Evolutionary conservation across 2,329 filamentous ascomycete genomes (phyloP).

Genomic region (Sphaerostilbella broomeana): DNA sequence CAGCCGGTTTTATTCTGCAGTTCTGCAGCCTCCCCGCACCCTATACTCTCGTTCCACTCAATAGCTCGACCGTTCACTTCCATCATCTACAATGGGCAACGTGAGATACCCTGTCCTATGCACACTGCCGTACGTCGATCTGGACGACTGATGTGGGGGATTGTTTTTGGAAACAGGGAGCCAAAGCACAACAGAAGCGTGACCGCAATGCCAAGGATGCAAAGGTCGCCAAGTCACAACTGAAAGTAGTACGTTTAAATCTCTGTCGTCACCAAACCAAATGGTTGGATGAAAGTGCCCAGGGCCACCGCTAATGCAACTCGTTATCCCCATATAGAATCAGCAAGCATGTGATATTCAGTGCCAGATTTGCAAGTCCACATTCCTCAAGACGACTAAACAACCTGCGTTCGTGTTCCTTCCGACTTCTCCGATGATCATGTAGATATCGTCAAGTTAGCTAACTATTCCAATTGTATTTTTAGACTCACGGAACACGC

Average conservation of each 20-base stretch:
- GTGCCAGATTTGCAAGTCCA: conserved; percentile 69
- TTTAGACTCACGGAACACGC: conserved; percentile 63
- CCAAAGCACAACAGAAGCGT: conserved; percentile 64
- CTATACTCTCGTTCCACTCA: not conserved
- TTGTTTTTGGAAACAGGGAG: too few species aligned
- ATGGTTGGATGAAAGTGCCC: not conserved
- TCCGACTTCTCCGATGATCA: not conserved
- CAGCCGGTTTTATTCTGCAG: too few species aligned
- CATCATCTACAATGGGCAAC: conserved; percentile 28
- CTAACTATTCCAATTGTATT: conserved; percentile 7
- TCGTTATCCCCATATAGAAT: conserved; percentile 50
- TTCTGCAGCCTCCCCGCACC: not conserved
- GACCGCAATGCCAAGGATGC: conserved; percentile 62
- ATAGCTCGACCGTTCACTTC: not conserved
- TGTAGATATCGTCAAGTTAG: not conserved
- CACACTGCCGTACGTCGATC: too few species aligned
- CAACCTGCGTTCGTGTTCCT: conserved; percentile 53
- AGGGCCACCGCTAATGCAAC: too few species aligned
- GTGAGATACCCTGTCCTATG: conserved; percentile 17
- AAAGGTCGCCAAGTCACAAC: conserved; percentile 56
- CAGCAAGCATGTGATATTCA: conserved; percentile 68
- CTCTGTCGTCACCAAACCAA: not conserved
- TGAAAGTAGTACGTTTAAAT: conserved; percentile 53
- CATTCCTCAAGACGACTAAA: conserved; percentile 72
- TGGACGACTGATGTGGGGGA: too few species aligned